These are phyloP conservation scores for Mucor sp. DNA, from an alignment of 371 early-diverging fungal genomes.

Conservation along the genomic window DNA sequence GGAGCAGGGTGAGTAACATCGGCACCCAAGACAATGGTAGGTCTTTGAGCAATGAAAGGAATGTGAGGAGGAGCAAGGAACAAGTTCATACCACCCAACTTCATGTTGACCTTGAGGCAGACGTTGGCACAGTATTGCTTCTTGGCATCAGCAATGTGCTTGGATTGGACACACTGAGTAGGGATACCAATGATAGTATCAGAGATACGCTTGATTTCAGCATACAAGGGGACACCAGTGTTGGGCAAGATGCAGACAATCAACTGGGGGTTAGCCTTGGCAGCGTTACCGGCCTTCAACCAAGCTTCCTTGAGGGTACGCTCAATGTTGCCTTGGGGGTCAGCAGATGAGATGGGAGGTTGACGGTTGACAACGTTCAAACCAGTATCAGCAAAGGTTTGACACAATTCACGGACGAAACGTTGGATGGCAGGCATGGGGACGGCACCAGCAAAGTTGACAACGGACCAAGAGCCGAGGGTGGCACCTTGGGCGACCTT, in stretches of 20 bases:
- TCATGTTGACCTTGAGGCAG: slow-evolving; percentile 87
- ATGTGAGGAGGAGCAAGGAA: slow-evolving; percentile 46
- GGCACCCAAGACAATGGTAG: slow-evolving; percentile 95
- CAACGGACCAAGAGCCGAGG: slow-evolving; percentile 85
- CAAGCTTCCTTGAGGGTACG: slow-evolving; percentile 73
- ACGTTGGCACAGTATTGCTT: slow-evolving; percentile 78
- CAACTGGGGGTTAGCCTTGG: slow-evolving; percentile 76
- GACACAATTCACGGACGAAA: slow-evolving; percentile 62
- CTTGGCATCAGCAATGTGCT: slow-evolving; percentile 68
- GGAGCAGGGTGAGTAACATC: slow-evolving; percentile 93
- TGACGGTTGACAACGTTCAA: slow-evolving; percentile 55
- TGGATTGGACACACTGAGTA: slow-evolving; percentile 90
- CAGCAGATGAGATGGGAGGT: slow-evolving; percentile 71
- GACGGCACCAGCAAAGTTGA: slow-evolving; percentile 56
- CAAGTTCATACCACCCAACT: slow-evolving; percentile 83
- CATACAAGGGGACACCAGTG: slow-evolving; percentile 86
- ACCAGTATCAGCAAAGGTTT: slow-evolving; percentile 66
- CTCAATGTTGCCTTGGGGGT: slow-evolving; percentile 70
- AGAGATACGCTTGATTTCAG: slow-evolving; percentile 91
- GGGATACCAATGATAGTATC: slow-evolving; percentile 91
- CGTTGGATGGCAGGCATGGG: slow-evolving; percentile 41
- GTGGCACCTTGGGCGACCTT: slow-evolving; percentile 76
- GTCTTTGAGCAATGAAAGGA: slow-evolving; percentile 66
- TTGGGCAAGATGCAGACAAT: slow-evolving; percentile 85
- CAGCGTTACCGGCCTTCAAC: slow-evolving; percentile 68